Evolutionary conservation across 495 filamentous ascomycete species (phyloP).

Genomic region (Chaetomium tenue): DNA sequence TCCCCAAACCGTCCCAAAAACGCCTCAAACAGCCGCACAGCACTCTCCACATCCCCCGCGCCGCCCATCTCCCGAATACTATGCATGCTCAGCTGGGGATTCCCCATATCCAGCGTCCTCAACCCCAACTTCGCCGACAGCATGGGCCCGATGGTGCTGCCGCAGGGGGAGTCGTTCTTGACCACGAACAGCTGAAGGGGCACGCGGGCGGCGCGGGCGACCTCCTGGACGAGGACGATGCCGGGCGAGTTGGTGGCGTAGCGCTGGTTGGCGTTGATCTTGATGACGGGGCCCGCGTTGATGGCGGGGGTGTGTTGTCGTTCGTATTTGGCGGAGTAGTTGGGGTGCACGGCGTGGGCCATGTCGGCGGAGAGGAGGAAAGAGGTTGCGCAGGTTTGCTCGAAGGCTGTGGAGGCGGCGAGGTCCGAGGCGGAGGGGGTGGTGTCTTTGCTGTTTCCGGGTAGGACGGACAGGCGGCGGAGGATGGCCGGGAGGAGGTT

Average conservation of each 20-base stretch:
- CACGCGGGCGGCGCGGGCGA: constrained; percentile 64
- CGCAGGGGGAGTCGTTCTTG: constrained; percentile 89
- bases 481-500: constrained; percentile 88
- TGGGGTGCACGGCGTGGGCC: constrained; percentile 93
- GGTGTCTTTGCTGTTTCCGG: constrained; percentile 47
- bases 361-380: constrained; percentile 97
- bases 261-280: constrained; percentile 94
- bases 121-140: constrained; percentile 79
- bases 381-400: constrained; percentile 87
- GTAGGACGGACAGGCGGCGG: constrained; percentile 79
- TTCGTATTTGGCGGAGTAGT: constrained; percentile 91
- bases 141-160: constrained; percentile 96
- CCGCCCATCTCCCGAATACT: constrained; percentile 92
- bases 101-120: constrained; percentile 88
- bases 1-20: constrained; percentile 83
- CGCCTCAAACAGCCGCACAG: constrained; percentile 78
- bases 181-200: constrained; percentile 96
- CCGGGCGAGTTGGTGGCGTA: constrained; percentile 96
- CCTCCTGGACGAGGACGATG: constrained; percentile 87
- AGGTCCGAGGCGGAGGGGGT: constrained; percentile 27
- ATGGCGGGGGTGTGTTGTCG: constrained; percentile 84
- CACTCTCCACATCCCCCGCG: constrained; percentile 81
- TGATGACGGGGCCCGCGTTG: constrained; percentile 95
- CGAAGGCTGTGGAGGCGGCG: constrained; percentile 74
- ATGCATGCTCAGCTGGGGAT: constrained; percentile 97